Conservation (phyloP, 495 filamentous ascomycete species). For the Neurospora sp. region DNA sequence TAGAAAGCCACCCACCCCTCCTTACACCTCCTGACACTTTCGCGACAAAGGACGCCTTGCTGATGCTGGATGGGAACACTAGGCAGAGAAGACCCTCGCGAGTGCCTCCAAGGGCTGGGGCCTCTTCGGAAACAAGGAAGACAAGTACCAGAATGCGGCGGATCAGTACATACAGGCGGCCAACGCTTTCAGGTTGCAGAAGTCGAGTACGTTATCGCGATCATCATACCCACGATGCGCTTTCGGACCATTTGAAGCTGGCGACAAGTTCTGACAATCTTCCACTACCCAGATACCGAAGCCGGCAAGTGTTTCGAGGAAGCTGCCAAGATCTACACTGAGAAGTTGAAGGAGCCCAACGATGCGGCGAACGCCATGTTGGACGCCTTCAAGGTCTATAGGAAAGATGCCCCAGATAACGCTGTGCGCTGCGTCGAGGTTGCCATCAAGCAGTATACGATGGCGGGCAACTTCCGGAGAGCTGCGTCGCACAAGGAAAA, state of each 20-base stretch:
- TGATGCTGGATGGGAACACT: conserved; percentile 28
- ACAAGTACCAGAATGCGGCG: conserved; percentile 77
- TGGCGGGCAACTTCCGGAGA: conserved; percentile 76
- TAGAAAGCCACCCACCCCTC: conserved; percentile 14
- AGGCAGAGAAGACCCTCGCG: conserved; percentile 67
- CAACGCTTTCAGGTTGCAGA: conserved; percentile 69
- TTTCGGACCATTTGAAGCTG: not conserved
- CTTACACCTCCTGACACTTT: conserved; percentile 11
- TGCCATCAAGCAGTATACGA: conserved; percentile 70
- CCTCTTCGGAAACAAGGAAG: conserved; percentile 65
- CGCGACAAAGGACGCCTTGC: conserved; percentile 1
- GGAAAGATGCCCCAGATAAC: conserved; percentile 67
- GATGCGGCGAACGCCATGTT: conserved; percentile 71
- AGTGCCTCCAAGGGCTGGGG: conserved; percentile 57
- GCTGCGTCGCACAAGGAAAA: conserved; percentile 83
- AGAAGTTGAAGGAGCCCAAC: conserved; percentile 75
- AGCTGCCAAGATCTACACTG: conserved; percentile 62
- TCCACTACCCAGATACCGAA: conserved; percentile 50
- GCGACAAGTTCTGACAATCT: not conserved
- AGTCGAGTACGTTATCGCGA: conserved; percentile 43
- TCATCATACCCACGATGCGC: not conserved
- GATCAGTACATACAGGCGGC: conserved; percentile 73
- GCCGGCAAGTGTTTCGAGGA: conserved; percentile 72
- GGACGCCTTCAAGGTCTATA: conserved; percentile 75
- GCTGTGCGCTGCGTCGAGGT: conserved; percentile 62